Evolutionary conservation across 352 stramenopile species (phyloP), one percentile per base, ranked within the genome.

Genomic region (Peronospora destructor): DNA sequence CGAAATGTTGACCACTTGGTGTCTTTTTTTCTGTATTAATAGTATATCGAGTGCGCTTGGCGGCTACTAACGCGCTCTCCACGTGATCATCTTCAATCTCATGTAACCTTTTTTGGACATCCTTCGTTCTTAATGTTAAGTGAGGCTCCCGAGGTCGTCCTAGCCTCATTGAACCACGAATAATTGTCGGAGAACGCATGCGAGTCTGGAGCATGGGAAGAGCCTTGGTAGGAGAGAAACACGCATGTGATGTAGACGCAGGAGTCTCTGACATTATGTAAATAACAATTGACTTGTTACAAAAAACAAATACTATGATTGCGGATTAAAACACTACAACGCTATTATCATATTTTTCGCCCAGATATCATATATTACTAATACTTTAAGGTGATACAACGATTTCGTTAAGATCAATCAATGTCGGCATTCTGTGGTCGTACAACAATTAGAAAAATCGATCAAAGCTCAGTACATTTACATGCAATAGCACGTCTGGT

Each of bases 21-120:
- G 14, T 12, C 2, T 42, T 25, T 14, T 13, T 39, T 11, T 61
- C 37, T 21, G 6, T 0, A 2, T 50, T 16, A 10, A n/a, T 29
- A 30, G 9, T 53, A 19, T 53, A 14, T 58, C 61, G 54, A 5
- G 55, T n/a, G 17, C 55, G 45, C 32, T 68, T 68, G 11, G 45
- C 38, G 9, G 40, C 11, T 37, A 41, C 49, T 13, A 60, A 37
- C 2, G 30, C 23, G 30, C 50, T 56, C 6, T 42, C 28, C 13
- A 32, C 41, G 5, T 37, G 17, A 19, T 16, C 19, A 26, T 49
- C 43, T 36, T 30, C 33, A 2, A 26, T 30, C 4, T 57, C 54
- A 5, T 61, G 54, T 53, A 55, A 35, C 30, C 54, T 68, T 39
- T 68, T 68, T 23, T 68, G 62, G 19, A 49, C 40, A 8, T 47